Percentiles rank a stretch among this genome's conserved stretches.
Evolutionary conservation across 2,329 filamentous ascomycete genomes (phyloP).

Genomic region (Ceratocystiopsis sp.): DNA sequence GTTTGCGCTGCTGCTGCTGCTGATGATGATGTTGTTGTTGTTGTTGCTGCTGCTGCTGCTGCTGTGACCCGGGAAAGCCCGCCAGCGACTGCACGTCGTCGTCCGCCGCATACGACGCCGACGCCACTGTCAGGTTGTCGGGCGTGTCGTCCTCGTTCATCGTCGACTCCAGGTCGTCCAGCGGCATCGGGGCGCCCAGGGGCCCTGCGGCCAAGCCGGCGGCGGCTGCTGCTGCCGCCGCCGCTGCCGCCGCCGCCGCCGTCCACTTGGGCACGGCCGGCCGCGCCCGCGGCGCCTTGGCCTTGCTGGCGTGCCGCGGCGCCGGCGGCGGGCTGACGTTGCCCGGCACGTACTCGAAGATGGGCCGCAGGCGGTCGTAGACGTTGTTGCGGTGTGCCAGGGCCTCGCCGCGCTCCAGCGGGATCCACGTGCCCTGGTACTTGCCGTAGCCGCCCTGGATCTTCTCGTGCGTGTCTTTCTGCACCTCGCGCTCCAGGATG

Average conservation of each 20-base stretch:
- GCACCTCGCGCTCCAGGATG: slow-evolving; percentile 90
- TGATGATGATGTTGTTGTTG: too few relatives aligned
- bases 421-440: slow-evolving; percentile 98
- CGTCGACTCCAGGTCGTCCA: slow-evolving; percentile 43
- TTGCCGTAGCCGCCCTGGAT: slow-evolving; percentile 97
- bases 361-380: slow-evolving; percentile 63
- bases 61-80: slow-evolving; percentile 37
- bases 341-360: slow-evolving; percentile 79
- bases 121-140: slow-evolving; percentile 68
- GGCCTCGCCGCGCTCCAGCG: slow-evolving; percentile 60
- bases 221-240: slow-evolving; percentile 11
- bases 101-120: slow-evolving; percentile 66
- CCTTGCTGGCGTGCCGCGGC: slow-evolving; percentile 79
- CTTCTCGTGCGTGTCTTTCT: slow-evolving; percentile 93
- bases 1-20: slow-evolving; percentile 48
- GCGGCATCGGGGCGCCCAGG: too few relatives aligned
- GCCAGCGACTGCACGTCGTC: slow-evolving; percentile 60
- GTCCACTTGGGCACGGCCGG: slow-evolving; percentile 46
- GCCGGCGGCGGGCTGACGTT: slow-evolving; percentile 82
- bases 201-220: slow-evolving; percentile 39
- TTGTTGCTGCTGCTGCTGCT: slow-evolving; percentile 67
- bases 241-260: slow-evolving; percentile 8
- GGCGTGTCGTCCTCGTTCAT: slow-evolving; percentile 66
- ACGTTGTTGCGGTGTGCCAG: slow-evolving; percentile 80
- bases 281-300: slow-evolving; percentile 52